Base-by-base conservation (phyloP, 192 early-diverging fungal species). In the Backusella westeae region DNA sequence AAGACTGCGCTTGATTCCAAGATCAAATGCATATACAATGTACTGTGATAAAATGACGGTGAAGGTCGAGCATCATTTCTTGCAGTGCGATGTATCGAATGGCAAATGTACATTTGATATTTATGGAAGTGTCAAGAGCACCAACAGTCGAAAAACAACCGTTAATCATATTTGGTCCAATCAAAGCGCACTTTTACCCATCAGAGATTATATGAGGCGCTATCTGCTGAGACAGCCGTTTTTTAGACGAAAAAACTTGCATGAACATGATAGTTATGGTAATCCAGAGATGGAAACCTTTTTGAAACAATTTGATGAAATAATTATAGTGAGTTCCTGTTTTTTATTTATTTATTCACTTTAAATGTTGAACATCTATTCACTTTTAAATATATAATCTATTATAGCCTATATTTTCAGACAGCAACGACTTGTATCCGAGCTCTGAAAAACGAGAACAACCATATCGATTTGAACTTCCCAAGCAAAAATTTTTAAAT, bases 11-110 rank as follows among this genome's bases (percentile, higher is more conserved):
- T 69, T 86, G 12, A 86, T 81, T 53, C 77, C 80, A 12, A 80
- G 83, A 36, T 80, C 82, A 15, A 80, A 83, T 69, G 85, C 85
- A 36, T 78, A 80, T 10, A 82, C 85, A 1, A 68, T 86, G 15
- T 83, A 86, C 74, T 83, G 80, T 38, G 82, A 87, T 46, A 81
- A 80, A 63, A 78, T 32, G 29, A 19, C 41, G 3, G 17, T n/a
- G 5, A 15, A 39, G 0, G 4, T 6, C 6, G 12, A 19, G 9
- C 41, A 69, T 23, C 68, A 44, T 34, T 42, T 71, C 23, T 71
- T 71, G 26, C 70, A 32, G 6, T 46, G 41, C 9, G 29, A 71
- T 49, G 29, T 71, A 19, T 46, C 23, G 1, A 26, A 71, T 14
- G 70, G 15, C 41, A 44, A 29, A 21, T 71, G 70, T 4, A 29